These are phyloP conservation scores for Caloboletus inedulis DNA, from an alignment of 1,284 basidiomycete genomes.

Conservation along the genomic window DNA sequence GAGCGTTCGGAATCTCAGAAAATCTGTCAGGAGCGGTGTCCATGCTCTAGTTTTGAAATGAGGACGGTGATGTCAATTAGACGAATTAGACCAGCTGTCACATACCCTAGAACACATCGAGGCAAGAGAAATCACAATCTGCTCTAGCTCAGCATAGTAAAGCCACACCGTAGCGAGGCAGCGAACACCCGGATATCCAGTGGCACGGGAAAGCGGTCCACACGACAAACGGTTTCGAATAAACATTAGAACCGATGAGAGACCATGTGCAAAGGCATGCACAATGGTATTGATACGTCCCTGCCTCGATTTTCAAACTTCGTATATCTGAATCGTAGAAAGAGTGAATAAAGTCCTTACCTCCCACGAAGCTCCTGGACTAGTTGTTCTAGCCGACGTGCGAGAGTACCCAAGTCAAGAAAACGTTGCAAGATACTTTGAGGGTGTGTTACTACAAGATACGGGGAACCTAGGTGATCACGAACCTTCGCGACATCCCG, in stretches of 20 bases:
- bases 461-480: background rate
- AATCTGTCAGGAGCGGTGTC: slow-evolving; percentile 42
- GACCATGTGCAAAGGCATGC: slow-evolving; percentile 62
- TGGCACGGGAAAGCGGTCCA: slow-evolving; percentile 34
- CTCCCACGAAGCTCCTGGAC: slow-evolving; percentile 41
- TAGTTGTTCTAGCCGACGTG: slow-evolving; percentile 62
- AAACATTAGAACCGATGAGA: slow-evolving; percentile 53
- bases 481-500: slow-evolving; percentile 53
- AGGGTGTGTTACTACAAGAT: background rate
- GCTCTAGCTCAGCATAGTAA: slow-evolving; percentile 50
- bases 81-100: slow-evolving; percentile 5
- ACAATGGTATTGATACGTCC: slow-evolving; percentile 48
- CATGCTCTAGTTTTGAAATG: slow-evolving; percentile 39
- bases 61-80: background rate
- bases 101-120: slow-evolving; percentile 56
- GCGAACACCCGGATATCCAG: slow-evolving; percentile 16
- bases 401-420: slow-evolving; percentile 56
- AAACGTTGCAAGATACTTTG: slow-evolving; percentile 58
- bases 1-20: slow-evolving; percentile 38
- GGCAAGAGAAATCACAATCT: slow-evolving; percentile 48
- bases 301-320: slow-evolving; percentile 32
- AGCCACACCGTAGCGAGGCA: slow-evolving; percentile 49
- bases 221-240: slow-evolving; percentile 44
- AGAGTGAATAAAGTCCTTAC: slow-evolving; percentile 33
- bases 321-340: background rate